Base-by-base conservation (phyloP, 75 land plant genomes). In the Selaginella tamariscina region DNA sequence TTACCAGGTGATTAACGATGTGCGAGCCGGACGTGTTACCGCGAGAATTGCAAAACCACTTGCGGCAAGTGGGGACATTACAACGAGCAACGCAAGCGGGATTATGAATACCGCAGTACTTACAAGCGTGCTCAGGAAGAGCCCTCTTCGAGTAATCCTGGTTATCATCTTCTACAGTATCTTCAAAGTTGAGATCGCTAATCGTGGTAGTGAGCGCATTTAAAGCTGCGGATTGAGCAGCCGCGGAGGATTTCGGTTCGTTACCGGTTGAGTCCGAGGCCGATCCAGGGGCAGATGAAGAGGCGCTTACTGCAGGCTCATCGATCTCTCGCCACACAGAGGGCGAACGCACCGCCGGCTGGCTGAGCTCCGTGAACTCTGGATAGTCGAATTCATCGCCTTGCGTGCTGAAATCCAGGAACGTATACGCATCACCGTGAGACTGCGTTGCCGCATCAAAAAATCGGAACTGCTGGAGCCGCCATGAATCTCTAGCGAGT, bases 21-120 rank as follows among this genome's bases (percentile, higher is more conserved):
- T 95, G 99, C 13, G 99, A 95, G 8, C 99, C 99, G 0, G 99
- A 95, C 0, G 99, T 95, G 69, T 95, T 95, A n/a, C 99, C 99
- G 21, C 99, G 56, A 0, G 99, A 95, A 67, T 95, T 95, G 68
- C 99, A 95, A 63, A 95, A 95, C 99, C 99, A 95, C 67, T 95
- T 95, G 24, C 99, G 73, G 56, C 99, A 95, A 0, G 92, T 83
- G 1, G 96, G 91, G 24, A 89, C 86, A 71, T 90, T 95, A 63
- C 99, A 95, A 57, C 99, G 70, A 22, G 86, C 97, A 0, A 95
- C 84, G 29, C 99, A 95, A 0, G 99, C 92, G 11, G 99, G 99
- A 56, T 95, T 91, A 67, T 82, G 83, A 30, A 95, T 89, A 2
- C 99, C 99, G 32, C 99, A 95, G 55, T 95, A 95, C 72, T 83